These are phyloP conservation scores for Lyophyllum atratum DNA, from an alignment of 768 basidiomycete genomes.

Conservation along the genomic window DNA sequence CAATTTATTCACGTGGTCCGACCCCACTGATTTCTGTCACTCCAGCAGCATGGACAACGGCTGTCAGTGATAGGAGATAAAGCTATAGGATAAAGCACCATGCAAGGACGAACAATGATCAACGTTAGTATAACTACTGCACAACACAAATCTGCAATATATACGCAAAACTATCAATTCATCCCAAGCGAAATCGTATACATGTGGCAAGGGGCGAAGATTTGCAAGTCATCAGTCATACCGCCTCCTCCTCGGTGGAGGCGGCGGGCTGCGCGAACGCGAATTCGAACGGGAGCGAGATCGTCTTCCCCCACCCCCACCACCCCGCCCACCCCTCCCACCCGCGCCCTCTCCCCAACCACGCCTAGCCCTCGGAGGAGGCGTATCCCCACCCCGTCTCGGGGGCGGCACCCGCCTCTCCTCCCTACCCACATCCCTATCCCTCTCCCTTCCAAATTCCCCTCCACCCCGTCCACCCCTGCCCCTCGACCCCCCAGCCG, in stretches of 20 bases:
- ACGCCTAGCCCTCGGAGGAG: conserved; percentile 37
- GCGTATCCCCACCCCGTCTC: conserved; percentile 46
- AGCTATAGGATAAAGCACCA: too few species aligned
- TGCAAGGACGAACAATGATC: too few species aligned
- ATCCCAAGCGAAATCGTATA: not conserved
- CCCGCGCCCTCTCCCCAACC: conserved; percentile 38
- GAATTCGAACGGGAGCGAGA: conserved; percentile 41
- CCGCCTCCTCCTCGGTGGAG: conserved; percentile 35
- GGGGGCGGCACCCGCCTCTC: conserved; percentile 53
- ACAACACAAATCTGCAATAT: too few species aligned
- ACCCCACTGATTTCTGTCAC: not conserved
- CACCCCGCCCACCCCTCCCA: conserved; percentile 19
- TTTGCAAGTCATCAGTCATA: conserved; percentile 24
- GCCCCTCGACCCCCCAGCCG: conserved; percentile 36
- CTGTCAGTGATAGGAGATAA: too few species aligned
- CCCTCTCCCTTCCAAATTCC: conserved; percentile 33
- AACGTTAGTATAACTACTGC: too few species aligned
- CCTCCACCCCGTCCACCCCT: conserved; percentile 42
- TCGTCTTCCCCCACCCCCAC: conserved; percentile 35
- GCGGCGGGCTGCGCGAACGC: conserved; percentile 37
- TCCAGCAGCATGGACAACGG: too few species aligned
- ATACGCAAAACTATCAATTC: not conserved
- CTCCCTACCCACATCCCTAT: conserved; percentile 33
- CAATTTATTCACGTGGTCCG: too few species aligned
- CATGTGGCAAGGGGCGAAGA: not conserved